Conservation (phyloP, 495 filamentous ascomycete genomes). For the Trichocladium antarcticum region DNA sequence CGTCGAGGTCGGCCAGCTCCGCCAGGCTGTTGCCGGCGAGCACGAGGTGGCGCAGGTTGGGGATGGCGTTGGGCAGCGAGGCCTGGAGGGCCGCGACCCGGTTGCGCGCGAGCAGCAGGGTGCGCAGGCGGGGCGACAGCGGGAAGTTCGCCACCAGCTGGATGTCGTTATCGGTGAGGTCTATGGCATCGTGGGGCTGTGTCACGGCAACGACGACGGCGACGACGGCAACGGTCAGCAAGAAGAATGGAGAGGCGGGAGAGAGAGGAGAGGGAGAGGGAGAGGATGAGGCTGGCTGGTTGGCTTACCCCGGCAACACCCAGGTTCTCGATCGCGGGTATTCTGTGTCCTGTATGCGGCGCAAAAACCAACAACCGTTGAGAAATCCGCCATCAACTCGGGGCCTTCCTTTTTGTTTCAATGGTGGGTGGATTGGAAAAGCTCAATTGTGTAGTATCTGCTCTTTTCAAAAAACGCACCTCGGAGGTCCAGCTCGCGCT, state of each 20-base stretch:
- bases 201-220: too few relatives aligned
- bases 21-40: constrained; percentile 64
- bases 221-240: background rate
- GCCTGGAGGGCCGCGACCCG: constrained; percentile 71
- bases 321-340: constrained; percentile 94
- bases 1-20: constrained; percentile 80
- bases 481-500: constrained; percentile 98
- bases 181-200: constrained; percentile 79
- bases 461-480: constrained; percentile 93
- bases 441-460: constrained; percentile 80
- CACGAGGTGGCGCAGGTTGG: constrained; percentile 65
- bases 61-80: constrained; percentile 57
- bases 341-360: constrained; percentile 80
- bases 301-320: constrained; percentile 84
- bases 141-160: constrained; percentile 83
- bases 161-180: constrained; percentile 98
- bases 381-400: constrained; percentile 50
- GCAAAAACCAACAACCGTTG: constrained; percentile 8
- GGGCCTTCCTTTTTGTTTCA: constrained; percentile 33
- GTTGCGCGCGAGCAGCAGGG: constrained; percentile 83
- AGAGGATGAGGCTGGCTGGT: too few relatives aligned
- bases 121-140: constrained; percentile 74
- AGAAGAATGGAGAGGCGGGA: too few relatives aligned
- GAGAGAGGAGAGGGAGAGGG: background rate
- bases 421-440: constrained; percentile 12